Base-by-base conservation (phyloP, 371 early-diverging fungal genomes). In the Mucor mucedo region DNA sequence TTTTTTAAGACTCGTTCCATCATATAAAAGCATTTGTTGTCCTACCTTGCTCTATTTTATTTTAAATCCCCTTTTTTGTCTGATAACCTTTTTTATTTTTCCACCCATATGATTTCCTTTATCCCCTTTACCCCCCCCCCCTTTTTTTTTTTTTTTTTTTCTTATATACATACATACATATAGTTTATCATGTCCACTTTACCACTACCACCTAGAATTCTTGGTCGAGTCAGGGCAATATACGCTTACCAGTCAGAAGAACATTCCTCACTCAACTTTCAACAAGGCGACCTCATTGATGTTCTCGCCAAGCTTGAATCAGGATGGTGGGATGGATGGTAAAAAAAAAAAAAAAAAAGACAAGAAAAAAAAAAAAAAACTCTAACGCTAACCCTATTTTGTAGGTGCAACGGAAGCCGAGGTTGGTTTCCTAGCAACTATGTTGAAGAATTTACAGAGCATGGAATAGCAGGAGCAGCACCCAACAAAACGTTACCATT, bases 291-390 rank as follows among this genome's bases (percentile, higher is more conserved):
- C 65, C 75, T 86, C 30, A 90, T 95, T 66, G 87, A 92, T 69
- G 95, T 96, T 5, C 79, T 92, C 32, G 78, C 89, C 2, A 87
- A 89, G 63, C 88, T 93, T 58, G 89, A 91, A 60, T 87, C 93
- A 2, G 96, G 96, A 6, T 96, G 96, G 96, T 96, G 96, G 96
- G 91, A 95, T 73, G 93, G 92, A 32, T 74, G 80, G 80, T 87
- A 44, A 21, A 57, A 44, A 21, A 21, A 38, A 44, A 21, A 57
- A 44, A 21, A 21, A 38, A 52, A 35, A 35, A 11, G 27, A 14
- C 10, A 13, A 50, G 3, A 50, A 30, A 13, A 9, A 10, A 30
- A 30, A 28, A 28, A 30, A 2, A 11, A 28, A 38, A 6, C 44
- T 16, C 45, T 44, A 33, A 33, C 35, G 14, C 3, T 11, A 52